Evolutionary conservation across 176 grass and related monocot genomes (phyloP).

Genomic region (Ampelocalamus luodianensis): DNA sequence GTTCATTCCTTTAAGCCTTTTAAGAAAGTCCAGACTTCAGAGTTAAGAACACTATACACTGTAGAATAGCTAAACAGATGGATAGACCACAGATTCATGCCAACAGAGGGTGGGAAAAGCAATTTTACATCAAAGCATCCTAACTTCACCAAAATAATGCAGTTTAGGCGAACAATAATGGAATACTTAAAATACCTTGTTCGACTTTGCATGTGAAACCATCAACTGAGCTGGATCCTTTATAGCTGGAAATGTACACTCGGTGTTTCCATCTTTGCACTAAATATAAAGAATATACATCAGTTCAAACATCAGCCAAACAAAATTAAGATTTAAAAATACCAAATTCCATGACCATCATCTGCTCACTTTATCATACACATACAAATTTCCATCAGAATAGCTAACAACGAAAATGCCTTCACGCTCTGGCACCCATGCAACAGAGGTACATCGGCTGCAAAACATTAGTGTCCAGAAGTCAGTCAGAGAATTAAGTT

Average conservation of each 20-base stretch:
- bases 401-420: constrained; percentile 87
- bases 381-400: constrained; percentile 93
- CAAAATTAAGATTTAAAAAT: constrained; percentile 16
- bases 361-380: constrained; percentile 93
- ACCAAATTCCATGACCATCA: constrained; percentile 17
- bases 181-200: constrained; percentile 71
- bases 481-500: constrained; percentile 19
- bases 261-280: constrained; percentile 85
- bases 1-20: constrained; percentile 20
- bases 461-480: constrained; percentile 39
- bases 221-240: constrained; percentile 74
- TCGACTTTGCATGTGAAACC: constrained; percentile 90
- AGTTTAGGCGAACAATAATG: constrained; percentile 12
- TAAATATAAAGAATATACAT: constrained; percentile 41
- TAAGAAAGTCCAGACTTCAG: not conserved
- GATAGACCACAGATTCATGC: constrained; percentile 15
- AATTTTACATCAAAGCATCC: constrained; percentile 18
- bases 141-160: constrained; percentile 28
- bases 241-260: constrained; percentile 77
- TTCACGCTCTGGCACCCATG: constrained; percentile 82
- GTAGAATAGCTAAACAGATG: not conserved
- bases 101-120: not conserved
- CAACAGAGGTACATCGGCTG: constrained; percentile 81
- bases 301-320: constrained; percentile 43
- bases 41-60: constrained; percentile 7